A percentile compares a stretch with the other conserved stretches of the same genome.
phyloP scores from a whole-genome alignment of 1,284 basidiomycete genomes.

The Entoloma clypeatum region DNA sequence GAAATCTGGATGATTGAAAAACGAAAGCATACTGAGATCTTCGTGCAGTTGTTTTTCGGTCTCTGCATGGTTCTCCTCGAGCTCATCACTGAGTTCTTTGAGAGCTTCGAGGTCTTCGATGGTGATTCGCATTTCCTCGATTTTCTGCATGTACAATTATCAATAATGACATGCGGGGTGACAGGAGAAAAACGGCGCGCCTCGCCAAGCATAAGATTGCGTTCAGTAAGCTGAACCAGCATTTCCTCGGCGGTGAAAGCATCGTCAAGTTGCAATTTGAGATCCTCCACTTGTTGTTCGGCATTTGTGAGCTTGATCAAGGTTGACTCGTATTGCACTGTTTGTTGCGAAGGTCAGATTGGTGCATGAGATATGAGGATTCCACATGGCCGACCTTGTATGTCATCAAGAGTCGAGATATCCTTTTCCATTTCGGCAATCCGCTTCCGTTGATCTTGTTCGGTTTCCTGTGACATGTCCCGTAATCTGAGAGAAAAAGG shows the following conservation, averaged over 20 bases:
- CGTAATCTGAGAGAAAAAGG: slow-evolving; percentile 62
- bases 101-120: slow-evolving; percentile 96
- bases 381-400: slow-evolving; percentile 59
- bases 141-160: slow-evolving; percentile 57
- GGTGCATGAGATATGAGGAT: not conserved
- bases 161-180: slow-evolving; percentile 1
- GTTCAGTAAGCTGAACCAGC: slow-evolving; percentile 92
- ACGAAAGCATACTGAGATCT: slow-evolving; percentile 67
- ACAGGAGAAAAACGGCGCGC: slow-evolving; percentile 34
- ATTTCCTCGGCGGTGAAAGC: slow-evolving; percentile 95
- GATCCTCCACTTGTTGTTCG: slow-evolving; percentile 88
- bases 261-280: slow-evolving; percentile 94
- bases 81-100: slow-evolving; percentile 94
- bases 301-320: slow-evolving; percentile 80
- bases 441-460: slow-evolving; percentile 78
- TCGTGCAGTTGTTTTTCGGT: slow-evolving; percentile 91
- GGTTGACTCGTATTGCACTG: slow-evolving; percentile 78
- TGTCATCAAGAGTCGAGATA: slow-evolving; percentile 61
- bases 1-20: not conserved
- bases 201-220: slow-evolving; percentile 89
- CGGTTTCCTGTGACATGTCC: slow-evolving; percentile 85
- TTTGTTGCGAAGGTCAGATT: slow-evolving; percentile 11
- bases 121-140: slow-evolving; percentile 93
- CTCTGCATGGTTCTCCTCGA: slow-evolving; percentile 95
- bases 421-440: slow-evolving; percentile 91